These are phyloP conservation scores for Boechera retrofracta DNA, from an alignment of 345 rosid genomes.

Conservation along the genomic window DNA sequence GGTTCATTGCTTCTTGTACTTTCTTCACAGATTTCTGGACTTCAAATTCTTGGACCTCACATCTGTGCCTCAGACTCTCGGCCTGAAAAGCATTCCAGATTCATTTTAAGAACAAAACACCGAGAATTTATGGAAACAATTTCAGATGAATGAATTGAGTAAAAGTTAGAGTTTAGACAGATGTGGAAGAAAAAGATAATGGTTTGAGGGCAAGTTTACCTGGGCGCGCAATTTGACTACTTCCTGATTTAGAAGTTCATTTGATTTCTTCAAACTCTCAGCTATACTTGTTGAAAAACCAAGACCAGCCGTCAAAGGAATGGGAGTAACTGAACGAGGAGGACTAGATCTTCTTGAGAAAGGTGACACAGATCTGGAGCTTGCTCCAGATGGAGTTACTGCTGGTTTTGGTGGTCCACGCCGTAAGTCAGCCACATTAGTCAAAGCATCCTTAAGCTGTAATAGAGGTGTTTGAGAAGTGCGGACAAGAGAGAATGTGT, in stretches of 20 bases:
- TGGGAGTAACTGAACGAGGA: constrained; percentile 93
- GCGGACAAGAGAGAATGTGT: constrained; percentile 75
- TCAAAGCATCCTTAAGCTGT: constrained; percentile 82
- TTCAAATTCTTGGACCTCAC: constrained; percentile 87
- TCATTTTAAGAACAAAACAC: background rate
- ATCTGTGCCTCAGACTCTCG: constrained; percentile 74
- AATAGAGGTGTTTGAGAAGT: constrained; percentile 73
- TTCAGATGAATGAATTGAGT: background rate
- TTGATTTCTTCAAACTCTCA: constrained; percentile 94
- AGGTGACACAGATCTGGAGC: constrained; percentile 95
- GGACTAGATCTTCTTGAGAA: constrained; percentile 96
- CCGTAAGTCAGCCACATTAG: constrained; percentile 67
- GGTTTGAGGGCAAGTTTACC: constrained; percentile 50
- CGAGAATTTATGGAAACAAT: background rate
- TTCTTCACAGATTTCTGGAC: constrained; percentile 78
- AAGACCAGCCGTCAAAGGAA: constrained; percentile 83
- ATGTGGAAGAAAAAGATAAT: background rate
- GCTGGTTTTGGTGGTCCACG: constrained; percentile 71
- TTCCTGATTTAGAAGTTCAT: constrained; percentile 91
- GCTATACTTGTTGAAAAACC: constrained; percentile 75
- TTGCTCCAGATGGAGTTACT: constrained; percentile 74
- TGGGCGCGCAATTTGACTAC: constrained; percentile 84
- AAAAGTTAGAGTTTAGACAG: background rate
- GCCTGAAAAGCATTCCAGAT: constrained; percentile 57
- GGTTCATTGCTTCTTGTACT: constrained; percentile 75